A percentile compares a stretch with the other conserved stretches of the same genome.
phyloP scores from a whole-genome alignment of 805 yeast species.

The Crinitomyces ghanaensis region DNA sequence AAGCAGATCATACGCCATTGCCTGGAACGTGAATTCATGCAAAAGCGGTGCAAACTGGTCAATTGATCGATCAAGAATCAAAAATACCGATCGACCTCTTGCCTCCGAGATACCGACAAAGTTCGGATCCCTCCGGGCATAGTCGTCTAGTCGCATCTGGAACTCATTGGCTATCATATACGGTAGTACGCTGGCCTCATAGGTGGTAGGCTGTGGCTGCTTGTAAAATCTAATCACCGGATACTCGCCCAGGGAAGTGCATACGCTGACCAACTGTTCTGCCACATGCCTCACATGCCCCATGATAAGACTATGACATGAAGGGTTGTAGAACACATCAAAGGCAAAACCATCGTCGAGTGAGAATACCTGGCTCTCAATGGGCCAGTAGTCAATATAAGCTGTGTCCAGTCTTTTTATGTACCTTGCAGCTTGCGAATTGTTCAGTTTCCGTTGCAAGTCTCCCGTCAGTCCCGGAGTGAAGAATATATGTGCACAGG shows the following conservation, averaged over 20 bases:
- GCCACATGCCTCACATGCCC: conserved; percentile 51
- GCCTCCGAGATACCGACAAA: conserved; percentile 37
- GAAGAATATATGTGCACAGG: conserved; percentile 60
- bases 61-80: conserved; percentile 73
- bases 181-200: conserved; percentile 50
- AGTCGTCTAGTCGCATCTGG: conserved; percentile 60
- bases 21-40: conserved; percentile 86
- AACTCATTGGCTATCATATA: conserved; percentile 61
- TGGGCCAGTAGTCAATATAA: conserved; percentile 45
- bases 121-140: conserved; percentile 56
- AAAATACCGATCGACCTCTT: conserved; percentile 59
- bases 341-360: conserved; percentile 48
- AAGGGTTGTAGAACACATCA: conserved; percentile 58
- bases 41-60: conserved; percentile 75
- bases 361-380: conserved; percentile 63
- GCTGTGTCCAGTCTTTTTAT: conserved; percentile 29
- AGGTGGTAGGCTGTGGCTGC: conserved; percentile 38
- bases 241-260: conserved; percentile 74
- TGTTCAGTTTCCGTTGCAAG: conserved; percentile 17
- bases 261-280: conserved; percentile 52
- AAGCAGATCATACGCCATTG: conserved; percentile 74
- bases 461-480: conserved; percentile 39
- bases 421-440: conserved; percentile 18
- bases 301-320: conserved; percentile 50
- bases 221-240: conserved; percentile 73